Conservation (phyloP, 352 stramenopile genomes). For the Plasmopara muralis region DNA sequence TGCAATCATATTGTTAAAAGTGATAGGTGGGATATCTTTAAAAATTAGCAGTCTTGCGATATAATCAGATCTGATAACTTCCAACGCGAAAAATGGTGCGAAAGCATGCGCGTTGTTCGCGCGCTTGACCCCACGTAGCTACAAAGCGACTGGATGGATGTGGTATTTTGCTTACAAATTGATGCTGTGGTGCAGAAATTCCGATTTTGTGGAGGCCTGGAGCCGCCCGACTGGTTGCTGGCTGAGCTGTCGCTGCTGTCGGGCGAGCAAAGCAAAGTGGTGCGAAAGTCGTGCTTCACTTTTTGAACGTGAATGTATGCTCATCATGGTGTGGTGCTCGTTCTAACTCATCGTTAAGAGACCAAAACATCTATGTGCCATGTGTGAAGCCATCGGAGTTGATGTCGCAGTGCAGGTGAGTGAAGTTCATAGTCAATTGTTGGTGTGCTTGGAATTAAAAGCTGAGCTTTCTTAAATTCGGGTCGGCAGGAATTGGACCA, state of each 20-base stretch:
- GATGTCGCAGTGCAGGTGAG: constrained; percentile 25
- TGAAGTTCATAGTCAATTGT: neutral
- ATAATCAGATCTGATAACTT: too few species aligned
- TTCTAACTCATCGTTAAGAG: constrained; percentile 1
- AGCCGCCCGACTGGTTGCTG: constrained; percentile 60
- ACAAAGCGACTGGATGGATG: too few species aligned
- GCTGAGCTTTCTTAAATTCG: neutral
- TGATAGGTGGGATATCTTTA: too few species aligned
- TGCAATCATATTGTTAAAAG: too few species aligned
- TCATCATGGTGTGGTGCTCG: neutral
- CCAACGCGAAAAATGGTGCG: too few species aligned
- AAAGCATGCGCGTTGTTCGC: too few species aligned
- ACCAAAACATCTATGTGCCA: neutral
- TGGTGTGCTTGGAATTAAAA: neutral
- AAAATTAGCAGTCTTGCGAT: too few species aligned
- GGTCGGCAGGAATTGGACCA: constrained; percentile 17
- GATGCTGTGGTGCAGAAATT: constrained; percentile 24
- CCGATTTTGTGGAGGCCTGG: constrained; percentile 53
- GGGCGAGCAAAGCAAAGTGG: constrained; percentile 16
- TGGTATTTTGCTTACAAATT: neutral
- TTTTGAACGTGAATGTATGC: neutral
- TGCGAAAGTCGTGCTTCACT: constrained; percentile 4
- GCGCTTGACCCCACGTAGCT: too few species aligned
- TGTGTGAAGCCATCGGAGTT: constrained; percentile 23
- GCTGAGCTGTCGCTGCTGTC: constrained; percentile 39